A percentile compares a stretch with the other conserved stretches of the same genome.
phyloP scores from a whole-genome alignment of 2,329 filamentous ascomycete species.

The Cucurbitaria berberidis region DNA sequence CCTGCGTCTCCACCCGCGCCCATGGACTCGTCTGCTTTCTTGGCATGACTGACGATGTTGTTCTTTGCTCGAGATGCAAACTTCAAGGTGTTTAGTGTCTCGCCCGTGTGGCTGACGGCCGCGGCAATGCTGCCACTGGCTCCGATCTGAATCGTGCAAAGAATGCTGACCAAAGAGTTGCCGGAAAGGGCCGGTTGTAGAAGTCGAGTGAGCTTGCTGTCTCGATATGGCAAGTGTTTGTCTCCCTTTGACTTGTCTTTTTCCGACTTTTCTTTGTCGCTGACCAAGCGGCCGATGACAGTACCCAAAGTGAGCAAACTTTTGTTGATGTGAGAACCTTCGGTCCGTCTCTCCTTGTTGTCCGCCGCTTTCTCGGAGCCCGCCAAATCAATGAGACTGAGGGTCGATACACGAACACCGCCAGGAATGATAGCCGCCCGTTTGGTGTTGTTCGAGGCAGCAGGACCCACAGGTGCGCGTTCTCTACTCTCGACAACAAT shows the following conservation, averaged over 20 bases:
- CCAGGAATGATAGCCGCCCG: conserved; percentile 64
- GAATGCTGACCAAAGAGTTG: conserved; percentile 92
- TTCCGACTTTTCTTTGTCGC: conserved; percentile 78
- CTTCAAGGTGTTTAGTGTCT: conserved; percentile 95
- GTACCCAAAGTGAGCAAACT: conserved; percentile 93
- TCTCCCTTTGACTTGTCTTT: conserved; percentile 83
- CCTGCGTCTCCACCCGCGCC: conserved; percentile 79
- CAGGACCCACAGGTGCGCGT: conserved; percentile 68
- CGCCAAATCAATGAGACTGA: conserved; percentile 94
- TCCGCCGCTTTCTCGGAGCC: conserved; percentile 96
- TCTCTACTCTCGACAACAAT: conserved; percentile 98
- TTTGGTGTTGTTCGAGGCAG: conserved; percentile 50
- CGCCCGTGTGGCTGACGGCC: conserved; percentile 76
- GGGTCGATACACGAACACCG: conserved; percentile 90
- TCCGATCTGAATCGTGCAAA: conserved; percentile 95
- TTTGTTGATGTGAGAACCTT: conserved; percentile 99
- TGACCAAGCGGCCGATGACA: conserved; percentile 91
- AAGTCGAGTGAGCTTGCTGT: conserved; percentile 94
- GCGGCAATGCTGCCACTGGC: conserved; percentile 73
- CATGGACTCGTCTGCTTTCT: conserved; percentile 88
- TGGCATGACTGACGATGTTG: conserved; percentile 95
- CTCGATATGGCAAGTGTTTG: conserved; percentile 93
- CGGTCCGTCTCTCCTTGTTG: conserved; percentile 88
- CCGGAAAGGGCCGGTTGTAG: conserved; percentile 92
- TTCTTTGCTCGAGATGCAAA: conserved; percentile 97